Evolutionary conservation across 768 basidiomycete species (phyloP), one percentile per base, ranked within the genome.

Genomic region (Lentinus tigrinus): DNA sequence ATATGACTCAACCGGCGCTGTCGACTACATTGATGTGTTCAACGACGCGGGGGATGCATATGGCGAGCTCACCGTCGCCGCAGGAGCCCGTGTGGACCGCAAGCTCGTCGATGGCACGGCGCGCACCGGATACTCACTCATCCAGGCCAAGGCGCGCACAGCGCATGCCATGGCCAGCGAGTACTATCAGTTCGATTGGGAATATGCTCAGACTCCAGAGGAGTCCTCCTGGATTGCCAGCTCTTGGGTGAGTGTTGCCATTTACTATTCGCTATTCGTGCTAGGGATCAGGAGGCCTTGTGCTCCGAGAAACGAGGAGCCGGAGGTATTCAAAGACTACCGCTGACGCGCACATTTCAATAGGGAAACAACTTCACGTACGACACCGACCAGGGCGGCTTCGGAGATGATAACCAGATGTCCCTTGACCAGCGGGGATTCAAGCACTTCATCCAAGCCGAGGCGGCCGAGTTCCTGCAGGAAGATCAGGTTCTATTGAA

Each of bases 361-460:
- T 6, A 85, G 85, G 81, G 79, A 47, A 83, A 86, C 65, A 88
- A 88, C 65, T 83, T 81, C 62, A 88, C 88, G 16, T 78, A 75
- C 63, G 11, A 31, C 31, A 31, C 31, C 7, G 31, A 31, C 31
- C 31, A 31, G 31, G 73, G 79, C 40, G 66, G 73, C 0, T 88
- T 85, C 65, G 82, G 85, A 0, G 74, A 76, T 27, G 74, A 73
- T n/a, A 84, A 86, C 59, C 68, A 73, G 31, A 71, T 89, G 63
- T 78, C 74, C 13, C 75, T 84, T 46, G 87, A 89, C 63, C 84
- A 79, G 58, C 79, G 84, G 19, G 87, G 87, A 3, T 88, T 84
- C 75, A 82, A 78, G 54, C 71, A 77, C 23, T 67, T 87, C 37
- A 76, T 84, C 19, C 81, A 81, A 56, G 74, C 74, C 1, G 87